Base-by-base conservation (phyloP, 2,329 filamentous ascomycete genomes). In the Apiospora pterosperma region DNA sequence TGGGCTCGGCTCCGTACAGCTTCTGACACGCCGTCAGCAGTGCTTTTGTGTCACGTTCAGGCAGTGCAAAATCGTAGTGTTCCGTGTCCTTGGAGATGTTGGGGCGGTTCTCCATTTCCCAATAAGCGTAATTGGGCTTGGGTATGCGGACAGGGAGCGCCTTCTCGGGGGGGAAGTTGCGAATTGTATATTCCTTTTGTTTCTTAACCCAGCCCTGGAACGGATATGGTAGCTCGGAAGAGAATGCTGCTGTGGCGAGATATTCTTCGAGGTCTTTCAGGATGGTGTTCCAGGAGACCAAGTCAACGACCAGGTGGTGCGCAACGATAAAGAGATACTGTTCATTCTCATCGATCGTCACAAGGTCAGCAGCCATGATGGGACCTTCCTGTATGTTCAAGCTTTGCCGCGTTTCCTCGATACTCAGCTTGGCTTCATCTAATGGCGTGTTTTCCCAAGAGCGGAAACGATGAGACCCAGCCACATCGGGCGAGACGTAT, bases 221-320 rank as follows among this genome's bases (percentile, higher is more conserved):
- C 0, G 76, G 67, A 6, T 72, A 58, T 3, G 70, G 71, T 4
- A 60, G 67, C 2, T 63, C 25, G 65, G 68, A 5, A 63, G 67
- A 5, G 0, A 68, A 65, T 4, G 25, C 48, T 1, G 69, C 59
- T 28, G 60, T 62, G 8, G 75, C 70, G 7, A 82, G 68, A 1
- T 79, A 66, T 6, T 74, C 72, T 62, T 83, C 80, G 0, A 84
- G 70, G 58, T 84, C 80, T 39, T 79, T 76, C 0, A 82, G 68
- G 1, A 83, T 71, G 3, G 80, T 74, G 8, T 79, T 73, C 81
- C 81, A 84, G 0, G 80, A 81, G 1, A 83, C 79, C 4, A 83
- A 68, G 62, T 83, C 81, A 19, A 83, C 74, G 1, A 78, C 74
- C 0, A 79, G 69, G 63, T 80, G 78, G 16, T 79, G 77, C 1